phyloP scores from a whole-genome alignment of 1,284 basidiomycete genomes.

The Cystobasidium slooffiae region DNA sequence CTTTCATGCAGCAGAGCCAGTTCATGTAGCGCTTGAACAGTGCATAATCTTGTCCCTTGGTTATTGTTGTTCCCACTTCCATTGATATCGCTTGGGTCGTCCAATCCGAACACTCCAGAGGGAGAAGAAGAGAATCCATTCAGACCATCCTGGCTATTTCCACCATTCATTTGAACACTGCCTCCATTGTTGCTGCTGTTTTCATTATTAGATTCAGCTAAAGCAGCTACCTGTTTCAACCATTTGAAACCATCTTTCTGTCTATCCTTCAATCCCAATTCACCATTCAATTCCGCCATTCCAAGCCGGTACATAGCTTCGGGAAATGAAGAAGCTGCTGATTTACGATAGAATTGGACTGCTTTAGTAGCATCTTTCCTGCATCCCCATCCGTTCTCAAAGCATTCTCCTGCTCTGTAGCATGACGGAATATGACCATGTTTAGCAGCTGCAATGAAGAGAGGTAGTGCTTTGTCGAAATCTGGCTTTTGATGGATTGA shows the following conservation, averaged over 20 bases:
- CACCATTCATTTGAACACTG: not conserved
- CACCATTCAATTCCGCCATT: conserved; percentile 94
- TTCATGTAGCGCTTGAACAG: conserved; percentile 91
- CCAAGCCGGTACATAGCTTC: conserved; percentile 96
- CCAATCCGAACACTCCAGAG: not conserved
- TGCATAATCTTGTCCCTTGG: conserved; percentile 24
- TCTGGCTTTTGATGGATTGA: conserved; percentile 69
- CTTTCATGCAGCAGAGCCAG: conserved; percentile 93
- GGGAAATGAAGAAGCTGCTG: conserved; percentile 85
- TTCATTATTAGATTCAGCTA: conserved; percentile 62
- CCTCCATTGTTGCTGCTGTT: not conserved
- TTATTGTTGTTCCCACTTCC: conserved; percentile 56
- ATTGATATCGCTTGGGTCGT: conserved; percentile 66
- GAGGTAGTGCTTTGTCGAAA: conserved; percentile 93
- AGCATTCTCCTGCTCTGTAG: conserved; percentile 95
- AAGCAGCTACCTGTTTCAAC: conserved; percentile 94
- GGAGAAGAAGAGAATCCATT: conserved; percentile 9
- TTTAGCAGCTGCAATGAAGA: conserved; percentile 95
- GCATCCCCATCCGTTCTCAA: conserved; percentile 99
- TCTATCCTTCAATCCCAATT: conserved; percentile 76
- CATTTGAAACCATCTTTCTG: conserved; percentile 98
- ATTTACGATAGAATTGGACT: conserved; percentile 90
- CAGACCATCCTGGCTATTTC: not conserved
- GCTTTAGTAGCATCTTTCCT: conserved; percentile 89
- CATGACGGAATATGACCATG: conserved; percentile 97